Conservation (phyloP, 345 rosid genomes). For the Eutrema japonicum region DNA sequence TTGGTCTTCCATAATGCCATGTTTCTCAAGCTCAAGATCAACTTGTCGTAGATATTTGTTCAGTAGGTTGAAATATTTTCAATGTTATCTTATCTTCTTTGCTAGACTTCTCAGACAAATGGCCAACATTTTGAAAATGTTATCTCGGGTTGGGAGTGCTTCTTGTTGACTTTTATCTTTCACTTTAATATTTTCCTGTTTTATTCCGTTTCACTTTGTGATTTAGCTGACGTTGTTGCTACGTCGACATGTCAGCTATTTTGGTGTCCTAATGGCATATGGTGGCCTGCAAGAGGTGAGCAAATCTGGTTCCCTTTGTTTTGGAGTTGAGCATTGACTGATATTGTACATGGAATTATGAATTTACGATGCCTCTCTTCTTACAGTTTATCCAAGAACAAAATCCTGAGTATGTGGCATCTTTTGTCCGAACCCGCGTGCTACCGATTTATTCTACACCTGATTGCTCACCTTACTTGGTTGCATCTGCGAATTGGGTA, state of each 20-base stretch:
- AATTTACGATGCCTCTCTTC: conserved; percentile 6
- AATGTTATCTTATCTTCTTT: conserved; percentile 20
- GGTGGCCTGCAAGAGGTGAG: conserved; percentile 93
- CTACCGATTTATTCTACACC: conserved; percentile 64
- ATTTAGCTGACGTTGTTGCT: conserved; percentile 30
- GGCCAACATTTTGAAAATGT: conserved; percentile 6
- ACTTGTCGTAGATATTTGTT: conserved; percentile 17
- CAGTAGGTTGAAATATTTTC: conserved; percentile 14
- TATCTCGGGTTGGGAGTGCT: conserved; percentile 6
- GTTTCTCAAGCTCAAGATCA: conserved; percentile 26
- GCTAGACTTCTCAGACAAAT: conserved; percentile 2
- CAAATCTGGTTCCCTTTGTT: conserved; percentile 35
- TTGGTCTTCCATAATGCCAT: conserved; percentile 25
- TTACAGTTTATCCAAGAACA: conserved; percentile 77
- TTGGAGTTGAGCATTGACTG: conserved; percentile 17
- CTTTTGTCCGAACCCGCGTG: conserved; percentile 60
- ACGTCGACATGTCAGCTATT: conserved; percentile 60
- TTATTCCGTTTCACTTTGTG: conserved; percentile 38
- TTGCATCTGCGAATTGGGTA: conserved; percentile 88
- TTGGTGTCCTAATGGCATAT: conserved; percentile 84
- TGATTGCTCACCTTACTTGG: conserved; percentile 62
- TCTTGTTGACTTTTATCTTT: conserved; percentile 20
- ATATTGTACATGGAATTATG: conserved; percentile 10
- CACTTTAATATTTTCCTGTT: conserved; percentile 17
- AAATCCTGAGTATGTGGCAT: conserved; percentile 56